Base-by-base conservation (phyloP, 23 red algal species). In the Gracilaria domingensis region DNA sequence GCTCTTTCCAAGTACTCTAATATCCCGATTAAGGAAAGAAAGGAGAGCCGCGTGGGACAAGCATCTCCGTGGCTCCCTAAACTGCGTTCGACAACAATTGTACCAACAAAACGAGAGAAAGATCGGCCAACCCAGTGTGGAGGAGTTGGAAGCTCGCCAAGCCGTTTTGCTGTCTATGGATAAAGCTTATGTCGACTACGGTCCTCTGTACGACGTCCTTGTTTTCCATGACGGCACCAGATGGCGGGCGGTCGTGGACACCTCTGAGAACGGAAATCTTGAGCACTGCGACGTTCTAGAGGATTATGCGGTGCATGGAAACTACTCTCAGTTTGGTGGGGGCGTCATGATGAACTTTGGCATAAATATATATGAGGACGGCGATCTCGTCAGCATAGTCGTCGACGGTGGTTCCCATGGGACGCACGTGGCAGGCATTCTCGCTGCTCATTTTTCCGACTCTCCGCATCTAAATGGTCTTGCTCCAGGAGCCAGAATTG, bases 381-480 rank as follows among this genome's bases (percentile, higher is more conserved):
- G 93, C 39, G 17, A 81, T 30, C 53, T 90, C 21, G 34, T 95
- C 40, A 81, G 69, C 76, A 88, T 95, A 24, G 84, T 89, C 28
- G 93, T 95, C 25, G 93, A 95, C n/a, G 55, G 75, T 18, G 93
- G 93, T 58, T 53, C 59, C 32, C 93, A 95, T 75, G 93, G 93
- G n/a, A 95, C 93, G 9, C 93, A 95, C 44, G 93, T 95, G 3
- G 86, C 93, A 45, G 93, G 93, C 20, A 95, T 91, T 38, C 58
- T 95, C 20, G 84, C 93, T 32, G 84, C 83, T 21, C 35, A 90
- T n/a, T 95, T 78, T 54, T 55, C 72, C 0, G 93, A 90, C 39
- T 58, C 47, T 24, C 72, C 56, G 6, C 56, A 90, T 44, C 50
- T 87, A 23, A 90, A 95, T 33, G 93, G 93, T 30, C 61, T 89